These are phyloP conservation scores for Pythium periplocum DNA, from an alignment of 352 stramenopile genomes.

Conservation along the genomic window DNA sequence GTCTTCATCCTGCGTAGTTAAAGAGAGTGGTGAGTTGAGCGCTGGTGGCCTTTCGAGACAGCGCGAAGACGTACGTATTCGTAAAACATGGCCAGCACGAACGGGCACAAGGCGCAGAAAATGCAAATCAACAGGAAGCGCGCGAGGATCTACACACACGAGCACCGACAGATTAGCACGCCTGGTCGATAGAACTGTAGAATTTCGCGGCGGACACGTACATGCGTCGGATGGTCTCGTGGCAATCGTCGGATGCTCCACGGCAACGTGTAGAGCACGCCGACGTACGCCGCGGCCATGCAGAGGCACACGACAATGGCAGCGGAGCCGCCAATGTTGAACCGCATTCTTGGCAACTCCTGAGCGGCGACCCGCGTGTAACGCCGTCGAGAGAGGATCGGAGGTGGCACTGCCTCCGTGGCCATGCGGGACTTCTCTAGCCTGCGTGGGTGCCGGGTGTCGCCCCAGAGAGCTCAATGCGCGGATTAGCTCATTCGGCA, in stretches of 20 bases:
- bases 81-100: conserved; percentile 78
- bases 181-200: no score
- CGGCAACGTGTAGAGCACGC: conserved; percentile 82
- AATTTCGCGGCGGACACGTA: conserved; percentile 19
- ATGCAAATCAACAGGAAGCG: conserved; percentile 87
- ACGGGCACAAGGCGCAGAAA: conserved; percentile 78
- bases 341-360: conserved; percentile 62
- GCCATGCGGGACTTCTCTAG: conserved; percentile 15
- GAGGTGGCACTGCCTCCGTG: conserved; percentile 11
- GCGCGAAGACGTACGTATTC: conserved; percentile 48
- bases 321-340: conserved; percentile 60
- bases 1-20: conserved; percentile 48
- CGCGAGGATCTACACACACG: conserved; percentile 57
- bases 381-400: conserved; percentile 9
- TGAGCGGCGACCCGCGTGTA: conserved; percentile 23
- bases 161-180: neutral
- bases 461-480: no score
- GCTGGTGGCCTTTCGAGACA: neutral
- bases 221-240: conserved; percentile 81
- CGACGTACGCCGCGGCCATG: conserved; percentile 82
- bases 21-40: neutral
- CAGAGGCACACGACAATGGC: conserved; percentile 71
- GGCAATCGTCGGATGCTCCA: conserved; percentile 64
- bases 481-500: no score
- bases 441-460: neutral